A percentile compares a stretch with the other conserved stretches of the same genome.
These are phyloP conservation scores for Saccharomyces kudriavzevii DNA, from an alignment of 805 yeast species.

Conservation along the genomic window DNA sequence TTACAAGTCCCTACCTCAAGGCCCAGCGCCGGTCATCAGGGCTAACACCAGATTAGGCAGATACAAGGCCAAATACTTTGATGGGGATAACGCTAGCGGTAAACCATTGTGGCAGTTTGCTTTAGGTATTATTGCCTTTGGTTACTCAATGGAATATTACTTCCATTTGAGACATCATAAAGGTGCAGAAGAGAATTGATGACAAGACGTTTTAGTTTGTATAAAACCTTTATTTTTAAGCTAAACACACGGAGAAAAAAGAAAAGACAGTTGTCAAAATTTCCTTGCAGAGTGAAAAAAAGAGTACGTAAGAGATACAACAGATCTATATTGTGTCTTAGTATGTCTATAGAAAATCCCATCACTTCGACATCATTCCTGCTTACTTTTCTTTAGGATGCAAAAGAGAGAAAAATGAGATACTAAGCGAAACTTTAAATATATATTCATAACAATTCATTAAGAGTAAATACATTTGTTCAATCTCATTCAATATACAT, in stretches of 20 bases:
- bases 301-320: background rate
- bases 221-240: background rate
- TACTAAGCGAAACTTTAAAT: background rate
- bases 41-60: slow-evolving; percentile 45
- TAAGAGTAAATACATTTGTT: background rate
- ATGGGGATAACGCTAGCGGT: slow-evolving; percentile 76
- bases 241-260: background rate
- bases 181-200: slow-evolving; percentile 36
- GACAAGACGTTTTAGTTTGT: background rate
- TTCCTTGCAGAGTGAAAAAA: background rate
- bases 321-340: background rate
- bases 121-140: slow-evolving; percentile 56
- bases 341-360: background rate
- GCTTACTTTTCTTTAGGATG: background rate
- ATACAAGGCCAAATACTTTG: slow-evolving; percentile 81
- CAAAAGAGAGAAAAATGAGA: background rate
- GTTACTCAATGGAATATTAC: slow-evolving; percentile 89
- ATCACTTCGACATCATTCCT: background rate
- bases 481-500: background rate
- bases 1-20: slow-evolving; percentile 94
- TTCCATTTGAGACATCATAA: slow-evolving; percentile 70
- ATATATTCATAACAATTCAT: background rate
- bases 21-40: slow-evolving; percentile 70
- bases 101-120: slow-evolving; percentile 76
- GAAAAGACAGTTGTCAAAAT: background rate